Base-by-base conservation (phyloP, 2,329 filamentous ascomycete species). In the Fusarium euwallaceae region DNA sequence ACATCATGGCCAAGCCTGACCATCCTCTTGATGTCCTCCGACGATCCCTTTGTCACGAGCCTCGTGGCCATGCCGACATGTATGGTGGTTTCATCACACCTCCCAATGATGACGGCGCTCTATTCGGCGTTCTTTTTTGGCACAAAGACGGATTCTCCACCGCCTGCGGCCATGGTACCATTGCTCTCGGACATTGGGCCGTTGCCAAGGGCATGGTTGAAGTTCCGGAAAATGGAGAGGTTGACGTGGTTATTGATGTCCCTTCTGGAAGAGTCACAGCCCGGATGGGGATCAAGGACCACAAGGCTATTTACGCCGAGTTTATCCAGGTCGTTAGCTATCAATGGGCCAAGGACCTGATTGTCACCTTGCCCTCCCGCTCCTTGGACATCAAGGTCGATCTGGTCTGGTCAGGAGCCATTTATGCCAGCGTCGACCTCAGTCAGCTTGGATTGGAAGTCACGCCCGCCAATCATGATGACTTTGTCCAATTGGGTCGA, bases 71-170 rank as follows among this genome's bases (percentile, higher is more conserved):
- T 20, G 66, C 77, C 0, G 78, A 78, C 6, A 80, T 80, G 76
- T 80, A 80, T 8, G 77, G 78, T 4, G 72, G 73, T 4, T 80
- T 80, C 8, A 77, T 80, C 14, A 78, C 65, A 1, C 72, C 76
- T 0, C 71, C 77, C 0, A 62, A 80, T 39, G 74, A 79, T 41
- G 4, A 43, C 0, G 73, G 70, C 0, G 78, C 78, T 20, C 61
- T 69, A 10, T 79, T 78, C n/a, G 77, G 78, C 9, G 78, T 79
- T 4, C 16, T 79, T 1, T 79, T 79, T 39, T 79, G 78, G 78
- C 77, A 79, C n/a, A 79, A 78, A 12, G 77, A 79, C 29, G 78
- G 78, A 17, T 78, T 53, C 12, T 20, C 27, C 4, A 32, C 27
- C 12, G 16, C 48, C 9, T 32, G 48, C 9, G 48, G 16, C 2